Percentiles rank a stretch among this genome's conserved stretches.
phyloP scores from a whole-genome alignment of 129 eudicot genomes.

The Pulicaria dysenterica region DNA sequence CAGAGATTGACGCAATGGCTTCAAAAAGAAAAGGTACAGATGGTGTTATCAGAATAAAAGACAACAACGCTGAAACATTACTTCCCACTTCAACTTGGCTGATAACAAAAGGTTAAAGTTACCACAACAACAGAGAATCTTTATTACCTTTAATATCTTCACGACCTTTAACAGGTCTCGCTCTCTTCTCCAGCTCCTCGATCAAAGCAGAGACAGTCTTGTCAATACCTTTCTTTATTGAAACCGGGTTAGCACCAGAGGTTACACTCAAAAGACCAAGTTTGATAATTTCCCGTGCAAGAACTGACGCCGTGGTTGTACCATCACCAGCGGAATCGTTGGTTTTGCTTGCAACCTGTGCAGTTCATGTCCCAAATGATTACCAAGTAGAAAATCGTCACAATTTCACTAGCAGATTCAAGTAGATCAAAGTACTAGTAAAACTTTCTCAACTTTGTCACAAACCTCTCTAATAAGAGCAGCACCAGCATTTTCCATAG shows the following conservation, averaged over 20 bases:
- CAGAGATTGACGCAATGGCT: slow-evolving; percentile 91
- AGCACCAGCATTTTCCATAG: slow-evolving; percentile 99
- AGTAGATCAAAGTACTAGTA: not conserved
- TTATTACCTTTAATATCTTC: slow-evolving; percentile 83
- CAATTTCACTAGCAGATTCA: not conserved
- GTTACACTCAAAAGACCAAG: slow-evolving; percentile 85
- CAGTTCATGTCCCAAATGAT: slow-evolving; percentile 14
- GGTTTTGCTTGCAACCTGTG: slow-evolving; percentile 93
- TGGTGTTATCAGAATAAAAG: not conserved
- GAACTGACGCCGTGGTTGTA: slow-evolving; percentile 89
- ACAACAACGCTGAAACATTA: not conserved
- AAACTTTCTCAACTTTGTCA: not conserved
- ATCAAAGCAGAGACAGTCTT: slow-evolving; percentile 64
- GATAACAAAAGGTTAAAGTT: not conserved
- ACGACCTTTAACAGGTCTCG: slow-evolving; percentile 86
- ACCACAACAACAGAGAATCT: not conserved
- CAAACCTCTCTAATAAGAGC: slow-evolving; percentile 92
- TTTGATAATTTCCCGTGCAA: slow-evolving; percentile 90
- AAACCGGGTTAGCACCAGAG: slow-evolving; percentile 94
- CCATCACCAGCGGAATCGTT: slow-evolving; percentile 99
- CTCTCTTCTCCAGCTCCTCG: slow-evolving; percentile 74
- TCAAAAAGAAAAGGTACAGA: slow-evolving; percentile 24
- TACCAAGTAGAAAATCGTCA: not conserved
- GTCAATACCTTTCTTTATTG: slow-evolving; percentile 83
- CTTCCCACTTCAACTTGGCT: not conserved